phyloP scores from a whole-genome alignment of 306 rosid genomes.

The Rubus parviflorus region DNA sequence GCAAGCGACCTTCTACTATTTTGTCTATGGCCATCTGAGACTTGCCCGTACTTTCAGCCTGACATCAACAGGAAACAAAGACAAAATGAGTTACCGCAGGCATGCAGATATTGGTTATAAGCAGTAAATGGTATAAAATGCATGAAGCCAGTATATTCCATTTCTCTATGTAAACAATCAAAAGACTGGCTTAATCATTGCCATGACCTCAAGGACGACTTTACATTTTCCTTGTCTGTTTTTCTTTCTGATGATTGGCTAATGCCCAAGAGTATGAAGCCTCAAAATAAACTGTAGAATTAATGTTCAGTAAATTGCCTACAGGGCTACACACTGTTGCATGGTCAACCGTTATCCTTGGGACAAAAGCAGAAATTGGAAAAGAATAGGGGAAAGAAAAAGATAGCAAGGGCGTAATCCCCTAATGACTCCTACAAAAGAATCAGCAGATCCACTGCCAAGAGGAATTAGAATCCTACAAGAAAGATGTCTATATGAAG shows the following conservation, averaged over 20 bases:
- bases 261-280: not conserved
- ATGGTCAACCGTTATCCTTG: not conserved
- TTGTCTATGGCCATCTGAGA: constrained; percentile 83
- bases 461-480: not conserved
- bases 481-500: not conserved
- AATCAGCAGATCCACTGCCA: not conserved
- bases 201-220: not conserved
- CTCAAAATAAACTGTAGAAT: not conserved
- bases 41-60: constrained; percentile 89
- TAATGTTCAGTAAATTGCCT: not conserved
- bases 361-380: not conserved
- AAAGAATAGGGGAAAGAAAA: not conserved
- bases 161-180: not conserved
- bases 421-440: not conserved
- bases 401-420: not conserved
- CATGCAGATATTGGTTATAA: not conserved
- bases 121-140: not conserved
- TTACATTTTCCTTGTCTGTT: not conserved
- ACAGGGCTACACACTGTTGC: not conserved
- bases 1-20: constrained; percentile 93
- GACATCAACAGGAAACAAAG: constrained; percentile 25
- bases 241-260: not conserved
- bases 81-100: not conserved
- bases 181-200: not conserved
- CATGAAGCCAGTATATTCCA: not conserved